Evolutionary conservation across 768 basidiomycete species (phyloP), one percentile per base, ranked within the genome.

Genomic region (Tephrocybe sp.): DNA sequence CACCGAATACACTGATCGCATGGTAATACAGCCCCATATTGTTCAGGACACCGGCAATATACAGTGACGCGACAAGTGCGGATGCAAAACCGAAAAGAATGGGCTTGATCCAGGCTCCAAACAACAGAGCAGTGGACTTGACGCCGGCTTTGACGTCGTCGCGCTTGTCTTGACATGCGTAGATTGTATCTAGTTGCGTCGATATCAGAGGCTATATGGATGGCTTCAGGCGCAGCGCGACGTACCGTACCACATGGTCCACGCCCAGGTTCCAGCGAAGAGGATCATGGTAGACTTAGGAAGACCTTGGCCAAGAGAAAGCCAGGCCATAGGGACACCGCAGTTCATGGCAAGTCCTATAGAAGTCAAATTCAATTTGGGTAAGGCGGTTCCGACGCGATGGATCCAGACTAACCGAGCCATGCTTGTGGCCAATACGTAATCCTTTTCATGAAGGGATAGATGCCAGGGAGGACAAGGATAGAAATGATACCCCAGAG

Each of bases 81-180:
- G 47, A 48, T 2, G 52, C 51, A 28, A 59, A 59, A 9, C 7
- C 46, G 3, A 18, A 30, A 5, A 59, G 45, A 21, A 55, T 55
- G 9, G 57, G 54, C 34, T 52, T 55, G 44, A 59, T 55, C 22
- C 37, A 44, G 16, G 38, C 39, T 18, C 54, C 57, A 36, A 59
- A 59, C 19, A 55, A 16, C 9, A 59, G 25, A 12, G 57, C 54
- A 19, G 52, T 53, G 18, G 55, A 56, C 44, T 59, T 59, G 5
- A 59, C 54, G 11, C 57, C 57, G 21, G 57, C 57, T 18, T 56
- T 54, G 12, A 78, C 63, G 57, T 85, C 84, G 67, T 84, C 84
- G 28, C 66, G 63, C 49, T 79, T 80, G 62, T 86, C 84, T 46
- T 68, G 70, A 56, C 81, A 81, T 2, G 82, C 83, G 58, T 86